These are phyloP conservation scores for Gillenia trifoliata DNA, from an alignment of 306 rosid genomes.

Conservation along the genomic window DNA sequence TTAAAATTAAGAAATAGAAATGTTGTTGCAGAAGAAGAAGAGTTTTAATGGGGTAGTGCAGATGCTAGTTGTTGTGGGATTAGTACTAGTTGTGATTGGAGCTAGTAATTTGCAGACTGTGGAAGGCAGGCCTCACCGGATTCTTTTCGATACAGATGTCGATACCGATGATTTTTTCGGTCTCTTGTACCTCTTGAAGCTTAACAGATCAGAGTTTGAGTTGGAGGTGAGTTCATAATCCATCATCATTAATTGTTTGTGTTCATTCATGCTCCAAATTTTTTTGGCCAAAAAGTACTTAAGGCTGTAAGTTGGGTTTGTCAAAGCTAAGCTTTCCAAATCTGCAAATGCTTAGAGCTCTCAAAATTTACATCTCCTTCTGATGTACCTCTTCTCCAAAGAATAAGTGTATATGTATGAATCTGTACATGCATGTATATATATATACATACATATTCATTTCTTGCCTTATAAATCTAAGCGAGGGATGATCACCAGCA, in stretches of 20 bases:
- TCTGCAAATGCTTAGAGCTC: background rate
- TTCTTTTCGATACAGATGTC: slow-evolving; percentile 83
- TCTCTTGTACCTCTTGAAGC: slow-evolving; percentile 81
- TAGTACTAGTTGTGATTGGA: slow-evolving; percentile 11
- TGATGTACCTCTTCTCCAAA: background rate
- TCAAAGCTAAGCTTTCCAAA: background rate
- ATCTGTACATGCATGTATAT: background rate
- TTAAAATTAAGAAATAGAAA: slow-evolving; percentile 11
- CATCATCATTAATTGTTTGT: background rate
- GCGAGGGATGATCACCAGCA: background rate
- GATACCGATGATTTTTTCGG: slow-evolving; percentile 87
- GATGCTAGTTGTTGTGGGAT: slow-evolving; percentile 24
- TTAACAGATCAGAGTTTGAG: slow-evolving; percentile 73
- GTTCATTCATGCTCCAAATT: background rate
- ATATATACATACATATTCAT: background rate
- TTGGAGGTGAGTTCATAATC: slow-evolving; percentile 50
- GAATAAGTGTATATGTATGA: background rate
- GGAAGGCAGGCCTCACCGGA: slow-evolving; percentile 51
- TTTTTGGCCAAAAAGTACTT: background rate
- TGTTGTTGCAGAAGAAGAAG: slow-evolving; percentile 42
- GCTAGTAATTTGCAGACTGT: slow-evolving; percentile 19
- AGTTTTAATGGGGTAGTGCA: slow-evolving; percentile 28
- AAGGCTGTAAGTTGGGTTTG: background rate
- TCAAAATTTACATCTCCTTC: background rate
- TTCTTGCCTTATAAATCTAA: background rate